phyloP scores from a whole-genome alignment of 768 basidiomycete genomes.

The Megacollybia marginata region DNA sequence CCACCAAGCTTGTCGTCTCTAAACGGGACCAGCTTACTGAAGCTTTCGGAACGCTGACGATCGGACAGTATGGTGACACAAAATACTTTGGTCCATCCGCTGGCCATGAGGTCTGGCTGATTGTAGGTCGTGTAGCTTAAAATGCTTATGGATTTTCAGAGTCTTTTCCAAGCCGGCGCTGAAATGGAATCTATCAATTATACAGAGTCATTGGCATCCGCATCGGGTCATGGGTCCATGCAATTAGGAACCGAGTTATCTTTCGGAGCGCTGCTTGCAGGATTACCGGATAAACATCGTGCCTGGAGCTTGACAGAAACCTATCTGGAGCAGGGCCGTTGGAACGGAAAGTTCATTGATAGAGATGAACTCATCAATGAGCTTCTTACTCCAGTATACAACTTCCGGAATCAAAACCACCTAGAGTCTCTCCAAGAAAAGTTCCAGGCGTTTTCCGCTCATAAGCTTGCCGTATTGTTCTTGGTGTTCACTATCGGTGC shows the following conservation, averaged over 20 bases:
- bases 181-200: neutral
- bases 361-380: neutral
- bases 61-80: conserved; percentile 27
- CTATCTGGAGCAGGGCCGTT: neutral
- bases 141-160: neutral
- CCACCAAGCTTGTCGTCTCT: neutral
- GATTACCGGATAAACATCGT: neutral
- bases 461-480: neutral
- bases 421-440: neutral
- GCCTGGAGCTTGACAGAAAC: conserved; percentile 1
- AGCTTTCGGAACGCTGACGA: conserved; percentile 29
- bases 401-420: neutral
- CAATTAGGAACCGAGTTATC: neutral
- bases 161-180: neutral
- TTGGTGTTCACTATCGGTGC: neutral
- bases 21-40: conserved; percentile 16
- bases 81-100: conserved; percentile 36
- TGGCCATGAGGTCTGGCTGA: conserved; percentile 28
- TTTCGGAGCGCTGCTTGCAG: neutral
- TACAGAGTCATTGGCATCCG: neutral
- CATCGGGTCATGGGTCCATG: neutral
- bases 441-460: neutral
- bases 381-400: neutral
- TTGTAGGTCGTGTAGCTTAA: neutral
- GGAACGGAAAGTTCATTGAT: neutral